A percentile compares a stretch with the other conserved stretches of the same genome.
These are phyloP conservation scores for Pseudonitzschia multistriata DNA, from an alignment of 108 stramenopile genomes.

Conservation along the genomic window DNA sequence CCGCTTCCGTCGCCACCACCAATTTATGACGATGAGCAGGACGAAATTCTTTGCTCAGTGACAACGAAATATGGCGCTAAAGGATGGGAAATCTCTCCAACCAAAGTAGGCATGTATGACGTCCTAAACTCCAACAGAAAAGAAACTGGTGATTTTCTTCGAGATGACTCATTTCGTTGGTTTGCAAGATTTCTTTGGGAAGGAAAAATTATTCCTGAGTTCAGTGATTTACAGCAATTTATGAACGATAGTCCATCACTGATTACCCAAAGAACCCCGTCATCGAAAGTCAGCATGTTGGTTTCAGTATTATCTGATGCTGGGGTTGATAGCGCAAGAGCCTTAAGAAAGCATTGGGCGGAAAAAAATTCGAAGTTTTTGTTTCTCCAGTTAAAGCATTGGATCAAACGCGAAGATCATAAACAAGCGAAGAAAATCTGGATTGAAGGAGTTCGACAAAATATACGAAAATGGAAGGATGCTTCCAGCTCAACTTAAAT, in stretches of 20 bases:
- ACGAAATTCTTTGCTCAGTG: slow-evolving; percentile 75
- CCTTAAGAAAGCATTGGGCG: slow-evolving; percentile 76
- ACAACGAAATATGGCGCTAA: slow-evolving; percentile 72
- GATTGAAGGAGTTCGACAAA: slow-evolving; percentile 60
- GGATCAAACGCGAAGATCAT: slow-evolving; percentile 51
- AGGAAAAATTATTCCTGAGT: slow-evolving; percentile 74
- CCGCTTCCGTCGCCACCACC: slow-evolving; percentile 67
- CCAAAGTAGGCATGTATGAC: slow-evolving; percentile 61
- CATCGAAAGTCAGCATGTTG: slow-evolving; percentile 59
- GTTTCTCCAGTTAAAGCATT: slow-evolving; percentile 59
- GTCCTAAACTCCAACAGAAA: slow-evolving; percentile 42
- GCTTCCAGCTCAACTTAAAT: not conserved
- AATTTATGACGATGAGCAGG: slow-evolving; percentile 61
- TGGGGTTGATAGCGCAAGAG: slow-evolving; percentile 66
- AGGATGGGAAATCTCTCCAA: slow-evolving; percentile 77
- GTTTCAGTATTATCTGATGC: slow-evolving; percentile 59
- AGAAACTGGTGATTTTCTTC: slow-evolving; percentile 36
- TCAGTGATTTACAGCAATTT: slow-evolving; percentile 38
- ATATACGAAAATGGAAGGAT: slow-evolving; percentile 41
- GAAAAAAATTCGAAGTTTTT: slow-evolving; percentile 75
- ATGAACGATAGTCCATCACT: slow-evolving; percentile 74
- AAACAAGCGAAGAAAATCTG: slow-evolving; percentile 61
- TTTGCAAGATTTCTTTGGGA: slow-evolving; percentile 82
- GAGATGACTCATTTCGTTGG: slow-evolving; percentile 81
- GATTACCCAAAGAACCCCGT: slow-evolving; percentile 64